A percentile compares a stretch with the other conserved stretches of the same genome.
These are phyloP conservation scores for Phialophora verrucosa DNA, from an alignment of 2,329 filamentous ascomycete genomes.

Conservation along the genomic window DNA sequence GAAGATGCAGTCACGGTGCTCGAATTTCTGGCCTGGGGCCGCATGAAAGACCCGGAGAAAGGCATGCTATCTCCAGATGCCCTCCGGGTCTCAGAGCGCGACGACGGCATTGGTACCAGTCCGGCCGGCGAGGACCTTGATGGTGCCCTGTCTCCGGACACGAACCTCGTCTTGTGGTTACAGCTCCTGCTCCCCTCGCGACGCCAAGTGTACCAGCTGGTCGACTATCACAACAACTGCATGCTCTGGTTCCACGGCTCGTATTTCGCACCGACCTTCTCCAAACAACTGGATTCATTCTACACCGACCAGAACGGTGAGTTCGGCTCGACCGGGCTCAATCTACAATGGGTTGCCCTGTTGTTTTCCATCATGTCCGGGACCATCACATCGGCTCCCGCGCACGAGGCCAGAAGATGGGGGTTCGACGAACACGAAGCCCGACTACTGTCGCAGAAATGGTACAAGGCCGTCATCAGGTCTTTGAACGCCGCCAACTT, in stretches of 20 bases:
- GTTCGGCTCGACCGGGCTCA: slow-evolving; percentile 44
- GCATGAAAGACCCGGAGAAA: slow-evolving; percentile 48
- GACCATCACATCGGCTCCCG: slow-evolving; percentile 31
- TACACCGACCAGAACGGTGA: slow-evolving; percentile 46
- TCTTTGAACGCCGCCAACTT: slow-evolving; percentile 55
- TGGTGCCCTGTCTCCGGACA: slow-evolving; percentile 27
- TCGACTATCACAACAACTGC: slow-evolving; percentile 48
- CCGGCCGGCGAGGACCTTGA: slow-evolving; percentile 38
- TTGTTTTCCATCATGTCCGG: slow-evolving; percentile 34
- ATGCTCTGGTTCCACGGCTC: slow-evolving; percentile 51
- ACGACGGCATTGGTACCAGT: slow-evolving; percentile 16
- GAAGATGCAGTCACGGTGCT: slow-evolving; percentile 55
- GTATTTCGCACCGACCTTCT: slow-evolving; percentile 48
- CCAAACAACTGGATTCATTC: slow-evolving; percentile 47
- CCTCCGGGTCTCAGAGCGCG: slow-evolving; percentile 20
- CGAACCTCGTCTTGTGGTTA: slow-evolving; percentile 42
- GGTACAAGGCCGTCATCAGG: slow-evolving; percentile 53
- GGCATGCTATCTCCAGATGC: slow-evolving; percentile 28
- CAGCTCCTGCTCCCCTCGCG: slow-evolving; percentile 47
- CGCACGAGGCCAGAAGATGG: slow-evolving; percentile 47
- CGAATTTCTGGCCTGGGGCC: slow-evolving; percentile 57
- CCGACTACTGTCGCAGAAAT: slow-evolving; percentile 49
- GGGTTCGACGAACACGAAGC: slow-evolving; percentile 53
- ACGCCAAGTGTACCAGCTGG: slow-evolving; percentile 38
- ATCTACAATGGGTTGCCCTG: slow-evolving; percentile 45